These are phyloP conservation scores for Phytophthora sp. DNA, from an alignment of 352 stramenopile genomes.

Conservation along the genomic window DNA sequence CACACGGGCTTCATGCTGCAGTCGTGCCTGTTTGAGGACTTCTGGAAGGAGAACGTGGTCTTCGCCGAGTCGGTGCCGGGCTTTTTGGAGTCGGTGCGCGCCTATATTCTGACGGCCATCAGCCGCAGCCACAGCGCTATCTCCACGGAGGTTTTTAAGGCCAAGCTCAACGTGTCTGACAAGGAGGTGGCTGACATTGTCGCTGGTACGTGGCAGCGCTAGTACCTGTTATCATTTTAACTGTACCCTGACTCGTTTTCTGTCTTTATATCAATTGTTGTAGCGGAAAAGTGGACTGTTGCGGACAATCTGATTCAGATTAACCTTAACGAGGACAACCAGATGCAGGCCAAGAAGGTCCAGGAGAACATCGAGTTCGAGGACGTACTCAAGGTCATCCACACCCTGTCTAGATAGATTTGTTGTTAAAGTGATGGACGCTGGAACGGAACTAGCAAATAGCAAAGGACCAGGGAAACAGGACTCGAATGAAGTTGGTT, in stretches of 20 bases:
- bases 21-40: slow-evolving; percentile 83
- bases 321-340: slow-evolving; percentile 80
- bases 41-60: slow-evolving; percentile 73
- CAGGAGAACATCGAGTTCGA: slow-evolving; percentile 89
- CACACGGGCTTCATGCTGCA: slow-evolving; percentile 73
- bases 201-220: slow-evolving; percentile 41
- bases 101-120: slow-evolving; percentile 78
- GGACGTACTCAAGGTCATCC: slow-evolving; percentile 87
- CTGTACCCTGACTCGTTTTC: slow-evolving; percentile 22
- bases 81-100: slow-evolving; percentile 76
- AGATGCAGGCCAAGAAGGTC: slow-evolving; percentile 88
- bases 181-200: slow-evolving; percentile 65
- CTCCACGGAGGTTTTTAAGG: slow-evolving; percentile 61
- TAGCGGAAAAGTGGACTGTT: slow-evolving; percentile 76
- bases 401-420: slow-evolving; percentile 89
- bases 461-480: slow-evolving; percentile 29
- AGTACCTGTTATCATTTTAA: slow-evolving; percentile 10
- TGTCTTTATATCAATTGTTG: slow-evolving; percentile 10
- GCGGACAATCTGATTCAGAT: slow-evolving; percentile 62
- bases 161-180: slow-evolving; percentile 73
- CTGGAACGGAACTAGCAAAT: slow-evolving; percentile 24
- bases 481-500: slow-evolving; percentile 30
- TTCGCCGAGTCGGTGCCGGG: slow-evolving; percentile 68
- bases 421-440: slow-evolving; percentile 40
- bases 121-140: slow-evolving; percentile 78